Percentiles rank a stretch among this genome's conserved stretches.
These are phyloP conservation scores for Capillidium heterosporum DNA, from an alignment of 371 early-diverging fungal genomes.

Conservation along the genomic window DNA sequence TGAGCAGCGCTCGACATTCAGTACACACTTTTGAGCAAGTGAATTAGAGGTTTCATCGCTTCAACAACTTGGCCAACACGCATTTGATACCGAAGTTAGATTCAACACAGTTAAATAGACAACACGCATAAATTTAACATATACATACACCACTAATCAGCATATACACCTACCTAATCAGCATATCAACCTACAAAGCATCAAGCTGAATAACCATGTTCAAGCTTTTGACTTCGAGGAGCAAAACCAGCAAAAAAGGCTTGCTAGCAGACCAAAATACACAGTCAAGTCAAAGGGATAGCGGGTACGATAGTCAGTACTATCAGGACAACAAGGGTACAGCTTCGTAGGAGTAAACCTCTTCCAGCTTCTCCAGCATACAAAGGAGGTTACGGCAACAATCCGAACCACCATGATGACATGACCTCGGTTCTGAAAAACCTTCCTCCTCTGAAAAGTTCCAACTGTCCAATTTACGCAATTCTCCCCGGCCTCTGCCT, in stretches of 20 bases:
- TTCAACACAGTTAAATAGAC: no score
- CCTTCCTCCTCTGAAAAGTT: not conserved
- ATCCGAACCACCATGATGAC: not conserved
- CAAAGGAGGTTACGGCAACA: not conserved
- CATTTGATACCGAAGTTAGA: no score
- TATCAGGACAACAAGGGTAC: not conserved
- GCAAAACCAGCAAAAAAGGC: not conserved
- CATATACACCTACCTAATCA: no score
- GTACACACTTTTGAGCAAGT: no score
- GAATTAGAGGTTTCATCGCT: no score
- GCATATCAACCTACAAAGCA: no score
- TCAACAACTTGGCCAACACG: no score
- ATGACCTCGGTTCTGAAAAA: not conserved
- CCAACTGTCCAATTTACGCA: slow-evolving; percentile 2
- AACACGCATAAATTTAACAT: no score
- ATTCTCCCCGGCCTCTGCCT: not conserved
- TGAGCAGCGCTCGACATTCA: no score
- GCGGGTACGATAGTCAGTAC: not conserved
- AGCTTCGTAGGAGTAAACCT: not conserved
- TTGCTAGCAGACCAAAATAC: not conserved
- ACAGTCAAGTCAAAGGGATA: not conserved
- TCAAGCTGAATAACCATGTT: not conserved
- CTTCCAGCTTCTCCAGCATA: not conserved
- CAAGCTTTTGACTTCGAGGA: not conserved
- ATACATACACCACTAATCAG: no score